A percentile compares a stretch with the other conserved stretches of the same genome.
Evolutionary conservation across 257 asterid genomes (phyloP).

Genomic region (Handroanthus guayacan): DNA sequence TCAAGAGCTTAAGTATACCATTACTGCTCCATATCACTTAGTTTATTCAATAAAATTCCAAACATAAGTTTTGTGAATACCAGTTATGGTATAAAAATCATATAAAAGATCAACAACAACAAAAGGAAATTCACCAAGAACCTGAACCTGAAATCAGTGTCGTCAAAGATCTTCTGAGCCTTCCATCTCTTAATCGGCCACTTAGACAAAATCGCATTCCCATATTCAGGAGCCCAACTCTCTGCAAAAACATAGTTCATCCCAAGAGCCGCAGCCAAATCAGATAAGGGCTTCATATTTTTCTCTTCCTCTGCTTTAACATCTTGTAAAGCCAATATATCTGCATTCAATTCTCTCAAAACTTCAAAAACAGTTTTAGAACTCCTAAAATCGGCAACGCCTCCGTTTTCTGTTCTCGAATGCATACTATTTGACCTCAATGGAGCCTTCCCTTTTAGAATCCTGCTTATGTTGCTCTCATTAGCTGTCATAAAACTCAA

Average conservation of each 20-base stretch:
- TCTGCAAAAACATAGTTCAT: conserved; percentile 96
- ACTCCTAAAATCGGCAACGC: conserved; percentile 23
- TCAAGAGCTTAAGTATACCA: no score
- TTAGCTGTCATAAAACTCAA: conserved; percentile 41
- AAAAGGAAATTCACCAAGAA: conserved; percentile 15
- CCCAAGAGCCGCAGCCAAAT: conserved; percentile 85
- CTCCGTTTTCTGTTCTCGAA: not conserved
- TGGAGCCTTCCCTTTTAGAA: conserved; percentile 61
- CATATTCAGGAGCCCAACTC: conserved; percentile 98
- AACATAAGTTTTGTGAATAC: no score
- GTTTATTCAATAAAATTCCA: no score
- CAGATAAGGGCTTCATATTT: conserved; percentile 88
- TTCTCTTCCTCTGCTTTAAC: conserved; percentile 97
- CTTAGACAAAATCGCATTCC: conserved; percentile 84
- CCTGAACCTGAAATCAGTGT: conserved; percentile 96
- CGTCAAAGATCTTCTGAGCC: conserved; percentile 76
- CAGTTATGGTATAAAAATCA: not conserved
- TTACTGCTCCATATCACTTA: no score
- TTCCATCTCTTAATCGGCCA: conserved; percentile 96
- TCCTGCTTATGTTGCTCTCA: conserved; percentile 36
- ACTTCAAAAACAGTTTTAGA: conserved; percentile 70
- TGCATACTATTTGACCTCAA: conserved; percentile 51
- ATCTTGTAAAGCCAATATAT: conserved; percentile 86
- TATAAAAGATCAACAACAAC: not conserved
- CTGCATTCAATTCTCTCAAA: conserved; percentile 78